Base-by-base conservation (phyloP, 805 yeast genomes). In the Starmerella bombicola region DNA sequence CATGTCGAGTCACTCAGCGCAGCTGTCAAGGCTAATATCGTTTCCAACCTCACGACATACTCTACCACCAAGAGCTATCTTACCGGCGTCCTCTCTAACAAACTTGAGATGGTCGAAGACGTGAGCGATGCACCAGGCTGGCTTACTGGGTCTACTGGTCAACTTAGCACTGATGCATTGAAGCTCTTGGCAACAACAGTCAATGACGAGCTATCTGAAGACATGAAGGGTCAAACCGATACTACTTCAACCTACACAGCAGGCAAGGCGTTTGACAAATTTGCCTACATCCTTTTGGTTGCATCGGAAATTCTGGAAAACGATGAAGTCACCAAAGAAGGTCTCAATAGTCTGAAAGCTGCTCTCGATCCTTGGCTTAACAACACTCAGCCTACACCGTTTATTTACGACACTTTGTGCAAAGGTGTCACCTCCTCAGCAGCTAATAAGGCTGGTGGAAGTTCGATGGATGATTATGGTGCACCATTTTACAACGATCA, bases 201-300 rank as follows among this genome's bases (percentile, higher is more conserved):
- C 2, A 55, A 51, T n/a, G 45, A 57, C 4, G 91, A 80, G 50
- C 58, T 71, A 8, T 53, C 66, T 22, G 72, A 66, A 38, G 81
- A 78, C 46, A 68, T 79, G 26, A 61, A 62, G 3, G 69, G 67
- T 15, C 71, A 69, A 58, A 69, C 79, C n/a, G 64, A 79, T 52
- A 64, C 78, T 9, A 83, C 83, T 47, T 83, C 95, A 0, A 86
- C 86, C 81, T 88, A 88, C 61, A 76, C 82, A 17, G 71, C 93
- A 2, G 98, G 97, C 10, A 88, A 91, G 58, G 69, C 75, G 21
- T 64, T 86, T 37, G 95, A 85, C 50, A 91, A 86, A 62, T 91
- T 81, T 61, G 95, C 97, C 0, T 80, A 80, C 68, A 70, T 91
- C 38, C 66, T 84, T 12, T 80, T 80, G 47, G 82, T 77, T 9